Percentiles rank a stretch among this genome's conserved stretches.
These are phyloP conservation scores for Rutstroemia sydowiana DNA, from an alignment of 2,329 filamentous ascomycete genomes.

Conservation along the genomic window DNA sequence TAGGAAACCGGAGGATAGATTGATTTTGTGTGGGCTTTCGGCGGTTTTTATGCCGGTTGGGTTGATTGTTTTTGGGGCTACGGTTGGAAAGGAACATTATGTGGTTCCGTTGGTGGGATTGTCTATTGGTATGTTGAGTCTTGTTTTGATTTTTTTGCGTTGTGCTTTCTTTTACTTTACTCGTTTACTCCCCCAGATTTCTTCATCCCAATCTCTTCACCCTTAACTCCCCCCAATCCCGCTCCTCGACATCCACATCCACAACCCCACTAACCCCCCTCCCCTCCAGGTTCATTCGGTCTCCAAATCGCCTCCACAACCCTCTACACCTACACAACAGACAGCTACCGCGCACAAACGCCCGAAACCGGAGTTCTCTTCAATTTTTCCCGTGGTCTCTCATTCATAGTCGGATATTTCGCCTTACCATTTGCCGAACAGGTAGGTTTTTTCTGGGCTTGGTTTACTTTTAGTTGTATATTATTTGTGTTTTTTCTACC, in stretches of 20 bases:
- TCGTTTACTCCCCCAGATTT: not conserved
- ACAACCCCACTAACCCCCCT: not conserved
- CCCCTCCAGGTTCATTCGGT: slow-evolving; percentile 18
- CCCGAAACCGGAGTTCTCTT: slow-evolving; percentile 25
- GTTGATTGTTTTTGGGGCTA: slow-evolving; percentile 26
- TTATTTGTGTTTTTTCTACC: slow-evolving; percentile 22
- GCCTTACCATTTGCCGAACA: slow-evolving; percentile 19
- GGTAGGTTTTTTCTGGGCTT: slow-evolving; percentile 21
- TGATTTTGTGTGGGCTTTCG: slow-evolving; percentile 23
- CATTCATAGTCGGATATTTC: slow-evolving; percentile 26
- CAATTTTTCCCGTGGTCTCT: slow-evolving; percentile 22
- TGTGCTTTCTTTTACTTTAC: not conserved
- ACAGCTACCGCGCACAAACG: slow-evolving; percentile 26
- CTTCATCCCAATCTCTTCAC: not conserved
- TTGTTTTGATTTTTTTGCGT: not conserved
- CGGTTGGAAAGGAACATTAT: slow-evolving; percentile 17
- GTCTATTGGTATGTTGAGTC: slow-evolving; percentile 12
- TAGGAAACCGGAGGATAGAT: slow-evolving; percentile 25
- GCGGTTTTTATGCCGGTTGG: slow-evolving; percentile 26
- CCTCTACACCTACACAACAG: slow-evolving; percentile 25
- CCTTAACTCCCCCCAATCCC: not conserved
- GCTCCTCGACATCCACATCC: not conserved
- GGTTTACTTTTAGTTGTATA: slow-evolving; percentile 22
- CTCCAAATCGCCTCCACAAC: slow-evolving; percentile 24
- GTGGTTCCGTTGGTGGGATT: slow-evolving; percentile 23